These are phyloP conservation scores for Blastosporella zonata DNA, from an alignment of 1,284 basidiomycete genomes.

Conservation along the genomic window DNA sequence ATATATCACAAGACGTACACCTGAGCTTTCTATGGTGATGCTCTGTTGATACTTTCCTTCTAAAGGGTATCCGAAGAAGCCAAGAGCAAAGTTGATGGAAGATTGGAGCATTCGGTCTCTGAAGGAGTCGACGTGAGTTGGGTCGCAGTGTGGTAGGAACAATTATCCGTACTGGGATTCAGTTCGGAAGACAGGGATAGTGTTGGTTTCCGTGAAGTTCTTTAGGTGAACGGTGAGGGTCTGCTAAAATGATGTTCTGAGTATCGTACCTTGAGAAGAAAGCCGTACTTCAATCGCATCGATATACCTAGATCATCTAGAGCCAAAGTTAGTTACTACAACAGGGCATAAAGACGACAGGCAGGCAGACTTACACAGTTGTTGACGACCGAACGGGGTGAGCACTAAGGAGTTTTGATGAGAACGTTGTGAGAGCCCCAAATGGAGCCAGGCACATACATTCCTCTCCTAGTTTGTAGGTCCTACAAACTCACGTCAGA, in stretches of 20 bases:
- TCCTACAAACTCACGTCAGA: conserved; percentile 42
- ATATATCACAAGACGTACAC: conserved; percentile 39
- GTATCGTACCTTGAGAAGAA: conserved; percentile 56
- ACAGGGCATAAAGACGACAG: background rate
- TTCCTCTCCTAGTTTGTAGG: conserved; percentile 80
- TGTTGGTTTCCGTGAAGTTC: conserved; percentile 72
- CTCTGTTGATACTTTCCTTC: conserved; percentile 78
- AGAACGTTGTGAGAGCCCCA: background rate
- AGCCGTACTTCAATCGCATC: conserved; percentile 77
- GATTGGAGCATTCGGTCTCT: conserved; percentile 83
- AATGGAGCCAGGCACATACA: conserved; percentile 33
- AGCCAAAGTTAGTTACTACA: conserved; percentile 1
- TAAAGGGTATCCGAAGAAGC: conserved; percentile 83
- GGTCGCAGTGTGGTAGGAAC: background rate
- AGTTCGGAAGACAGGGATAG: conserved; percentile 82
- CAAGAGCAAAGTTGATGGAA: conserved; percentile 80
- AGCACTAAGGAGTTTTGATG: conserved; percentile 44
- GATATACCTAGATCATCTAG: conserved; percentile 70
- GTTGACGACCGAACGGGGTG: conserved; percentile 80
- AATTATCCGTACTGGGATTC: conserved; percentile 67
- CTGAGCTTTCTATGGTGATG: conserved; percentile 70
- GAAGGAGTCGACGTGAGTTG: conserved; percentile 1
- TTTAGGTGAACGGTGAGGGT: conserved; percentile 26
- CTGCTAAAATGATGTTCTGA: background rate
- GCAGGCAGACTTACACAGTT: conserved; percentile 53